Base-by-base conservation (phyloP, 306 rosid genomes). In the Sechiopsis laciniata region DNA sequence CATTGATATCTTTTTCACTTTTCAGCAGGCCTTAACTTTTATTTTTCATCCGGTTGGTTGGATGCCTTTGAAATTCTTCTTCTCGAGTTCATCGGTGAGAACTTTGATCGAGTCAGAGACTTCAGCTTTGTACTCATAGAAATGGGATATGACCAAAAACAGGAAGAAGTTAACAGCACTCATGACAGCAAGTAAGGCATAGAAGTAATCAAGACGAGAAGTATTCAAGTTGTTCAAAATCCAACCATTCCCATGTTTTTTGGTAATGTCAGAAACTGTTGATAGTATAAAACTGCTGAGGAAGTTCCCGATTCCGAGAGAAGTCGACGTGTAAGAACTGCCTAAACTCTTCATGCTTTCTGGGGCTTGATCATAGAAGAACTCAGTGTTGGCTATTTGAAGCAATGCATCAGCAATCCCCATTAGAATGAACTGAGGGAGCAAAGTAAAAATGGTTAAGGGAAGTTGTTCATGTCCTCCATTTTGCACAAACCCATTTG, bases 271-370 rank as follows among this genome's bases (percentile, higher is more conserved):
- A 60, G 89, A 85, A 62, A 87, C 91, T 77, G 87, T 90, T 3
- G 97, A 87, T 46, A 93, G 88, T 70, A 90, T 78, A 73, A 93
- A 82, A 55, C 94, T 88, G 74, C 89, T 93, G 32, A 93, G 71
- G 71, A 88, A 90, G 77, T 85, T 88, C 53, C 98, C 98, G 68
- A 93, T 74, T 72, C 94, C 98, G 5, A 90, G 75, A 8, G 91
- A 88, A 46, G 96, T 92, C 55, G 80, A 84, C 76, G 83, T 24
- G 42, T 81, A 90, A 0, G 97, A 88, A 54, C 91, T 88, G 56
- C 98, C 96, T 17, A 90, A 87, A 29, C 96, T 89, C 76, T 90
- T 90, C 96, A 90, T 90, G 19, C 81, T 85, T 64, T 87, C 91
- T 0, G 97, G 98, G 46, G 96, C 92, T 71, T 93, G 98, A 65